Conservation (phyloP, 78 protist species). For the Protostelium mycophagum region DNA sequence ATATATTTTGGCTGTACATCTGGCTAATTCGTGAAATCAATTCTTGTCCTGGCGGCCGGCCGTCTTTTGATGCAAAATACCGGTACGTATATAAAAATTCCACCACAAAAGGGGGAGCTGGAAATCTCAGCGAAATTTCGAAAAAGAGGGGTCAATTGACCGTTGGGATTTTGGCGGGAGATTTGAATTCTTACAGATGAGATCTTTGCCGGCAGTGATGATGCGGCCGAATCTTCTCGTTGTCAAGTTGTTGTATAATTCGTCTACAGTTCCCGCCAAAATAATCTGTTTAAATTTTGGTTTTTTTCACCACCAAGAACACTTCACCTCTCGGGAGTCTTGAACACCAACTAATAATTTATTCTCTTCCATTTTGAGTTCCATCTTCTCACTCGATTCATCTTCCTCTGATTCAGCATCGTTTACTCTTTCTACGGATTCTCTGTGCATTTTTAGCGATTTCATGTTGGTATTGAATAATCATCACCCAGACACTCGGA, state of each 20-base stretch:
- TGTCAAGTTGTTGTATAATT: not conserved
- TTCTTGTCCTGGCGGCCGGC: not conserved
- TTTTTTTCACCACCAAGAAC: not conserved
- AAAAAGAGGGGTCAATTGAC: not conserved
- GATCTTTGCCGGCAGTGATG: not conserved
- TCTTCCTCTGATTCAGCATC: not conserved
- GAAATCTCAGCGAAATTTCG: no score
- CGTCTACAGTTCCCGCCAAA: not conserved
- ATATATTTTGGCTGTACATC: not conserved
- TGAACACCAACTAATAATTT: not conserved
- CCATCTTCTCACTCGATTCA: not conserved
- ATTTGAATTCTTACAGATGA: not conserved
- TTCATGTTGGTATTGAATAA: no score
- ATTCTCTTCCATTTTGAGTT: not conserved
- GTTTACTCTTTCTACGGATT: no score
- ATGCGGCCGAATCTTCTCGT: not conserved
- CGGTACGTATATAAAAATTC: not conserved
- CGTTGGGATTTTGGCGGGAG: no score
- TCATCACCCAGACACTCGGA: no score
- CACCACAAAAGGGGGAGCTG: not conserved
- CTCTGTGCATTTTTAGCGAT: no score
- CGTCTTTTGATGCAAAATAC: not conserved
- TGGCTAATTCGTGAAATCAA: not conserved
- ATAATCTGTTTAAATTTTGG: not conserved
- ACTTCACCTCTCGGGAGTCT: not conserved